A percentile compares a stretch with the other conserved stretches of the same genome.
Evolutionary conservation across 139 green algal species (phyloP).

Genomic region (Auxenochlorella pyrenoidosa): DNA sequence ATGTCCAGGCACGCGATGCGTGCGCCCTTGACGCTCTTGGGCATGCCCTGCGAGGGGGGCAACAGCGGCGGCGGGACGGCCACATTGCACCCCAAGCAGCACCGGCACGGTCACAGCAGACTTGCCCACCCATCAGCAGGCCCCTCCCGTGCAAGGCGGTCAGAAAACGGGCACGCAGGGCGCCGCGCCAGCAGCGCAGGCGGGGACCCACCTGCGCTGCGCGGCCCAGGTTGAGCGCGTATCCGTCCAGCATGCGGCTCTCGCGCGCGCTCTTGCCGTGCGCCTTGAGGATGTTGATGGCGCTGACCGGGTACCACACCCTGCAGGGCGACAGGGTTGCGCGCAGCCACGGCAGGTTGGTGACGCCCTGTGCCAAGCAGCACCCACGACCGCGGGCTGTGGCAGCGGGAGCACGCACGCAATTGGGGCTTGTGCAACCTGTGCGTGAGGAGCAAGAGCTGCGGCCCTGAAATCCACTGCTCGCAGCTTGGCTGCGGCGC

Average conservation of each 20-base stretch:
- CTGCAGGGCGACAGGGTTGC: constrained; percentile 38
- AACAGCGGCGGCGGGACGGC: not conserved
- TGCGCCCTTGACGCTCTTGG: constrained; percentile 60
- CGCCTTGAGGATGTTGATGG: constrained; percentile 99
- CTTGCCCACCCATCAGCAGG: not conserved
- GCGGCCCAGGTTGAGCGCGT: constrained; percentile 93
- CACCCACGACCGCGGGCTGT: too few relatives aligned
- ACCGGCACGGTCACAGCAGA: too few relatives aligned
- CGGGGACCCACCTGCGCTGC: constrained; percentile 80
- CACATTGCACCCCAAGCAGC: too few relatives aligned
- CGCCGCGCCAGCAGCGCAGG: not conserved
- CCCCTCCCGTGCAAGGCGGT: too few relatives aligned
- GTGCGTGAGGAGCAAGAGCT: too few relatives aligned
- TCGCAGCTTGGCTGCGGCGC: too few relatives aligned
- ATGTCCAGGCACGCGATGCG: constrained; percentile 95
- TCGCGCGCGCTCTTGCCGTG: constrained; percentile 93
- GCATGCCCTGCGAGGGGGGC: constrained; percentile 55
- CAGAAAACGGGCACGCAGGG: not conserved
- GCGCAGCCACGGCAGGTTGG: too few relatives aligned
- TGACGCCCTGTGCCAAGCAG: too few relatives aligned
- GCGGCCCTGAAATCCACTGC: too few relatives aligned
- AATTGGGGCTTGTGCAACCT: too few relatives aligned
- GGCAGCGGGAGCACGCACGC: too few relatives aligned
- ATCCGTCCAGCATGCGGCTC: constrained; percentile 90
- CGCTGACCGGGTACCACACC: constrained; percentile 88